A percentile compares a stretch with the other conserved stretches of the same genome.
These are phyloP conservation scores for Endotrypanum monterogeii DNA, from an alignment of 208 protist species.

Conservation along the genomic window DNA sequence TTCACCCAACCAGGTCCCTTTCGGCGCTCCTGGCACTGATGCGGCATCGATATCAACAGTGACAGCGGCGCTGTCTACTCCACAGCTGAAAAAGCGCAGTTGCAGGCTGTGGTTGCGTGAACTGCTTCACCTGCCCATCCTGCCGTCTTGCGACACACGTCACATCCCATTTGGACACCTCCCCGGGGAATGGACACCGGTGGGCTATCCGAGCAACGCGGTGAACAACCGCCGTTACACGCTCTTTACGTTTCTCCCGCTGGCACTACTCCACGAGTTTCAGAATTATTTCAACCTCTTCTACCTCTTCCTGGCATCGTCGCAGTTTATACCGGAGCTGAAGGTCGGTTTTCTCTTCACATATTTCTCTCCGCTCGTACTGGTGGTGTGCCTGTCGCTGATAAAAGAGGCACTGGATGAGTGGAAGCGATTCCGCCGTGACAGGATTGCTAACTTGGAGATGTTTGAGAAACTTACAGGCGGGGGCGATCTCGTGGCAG, in stretches of 20 bases:
- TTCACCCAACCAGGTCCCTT: neutral
- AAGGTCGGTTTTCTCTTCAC: slow-evolving; percentile 95
- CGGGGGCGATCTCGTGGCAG: slow-evolving; percentile 42
- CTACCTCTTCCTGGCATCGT: slow-evolving; percentile 85
- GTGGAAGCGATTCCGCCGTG: slow-evolving; percentile 90
- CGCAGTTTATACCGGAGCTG: slow-evolving; percentile 77
- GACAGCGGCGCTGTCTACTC: slow-evolving; percentile 20
- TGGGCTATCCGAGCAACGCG: slow-evolving; percentile 65
- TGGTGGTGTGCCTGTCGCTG: slow-evolving; percentile 92
- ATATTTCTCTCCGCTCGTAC: slow-evolving; percentile 93
- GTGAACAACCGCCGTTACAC: slow-evolving; percentile 87
- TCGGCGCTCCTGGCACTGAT: neutral
- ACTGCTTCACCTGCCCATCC: slow-evolving; percentile 36
- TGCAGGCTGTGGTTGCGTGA: slow-evolving; percentile 20
- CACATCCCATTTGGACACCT: slow-evolving; percentile 58
- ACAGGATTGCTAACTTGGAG: slow-evolving; percentile 83
- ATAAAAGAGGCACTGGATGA: slow-evolving; percentile 96
- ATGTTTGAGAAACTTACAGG: slow-evolving; percentile 65
- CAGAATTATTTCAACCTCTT: slow-evolving; percentile 85
- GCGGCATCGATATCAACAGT: no score
- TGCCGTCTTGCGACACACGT: slow-evolving; percentile 35
- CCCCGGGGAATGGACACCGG: slow-evolving; percentile 38
- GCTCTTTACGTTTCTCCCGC: slow-evolving; percentile 77
- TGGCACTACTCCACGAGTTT: slow-evolving; percentile 81
- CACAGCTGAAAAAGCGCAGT: slow-evolving; percentile 21